Evolutionary conservation across 1,284 basidiomycete species (phyloP), one percentile per base, ranked within the genome.

Genomic region (Ustilago esculenta): DNA sequence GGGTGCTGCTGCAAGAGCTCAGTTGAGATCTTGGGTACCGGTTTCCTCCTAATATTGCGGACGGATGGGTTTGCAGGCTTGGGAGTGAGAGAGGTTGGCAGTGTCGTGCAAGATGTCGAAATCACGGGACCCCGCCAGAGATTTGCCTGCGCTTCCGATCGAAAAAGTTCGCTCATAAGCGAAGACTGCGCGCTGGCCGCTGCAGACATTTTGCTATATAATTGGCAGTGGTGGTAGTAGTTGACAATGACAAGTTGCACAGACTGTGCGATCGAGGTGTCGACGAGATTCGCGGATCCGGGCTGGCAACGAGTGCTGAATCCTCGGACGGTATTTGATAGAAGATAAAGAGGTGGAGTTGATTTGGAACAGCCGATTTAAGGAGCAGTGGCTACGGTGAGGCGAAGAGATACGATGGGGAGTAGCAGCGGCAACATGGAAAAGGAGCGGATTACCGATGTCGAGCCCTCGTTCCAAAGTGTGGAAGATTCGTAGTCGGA

Each of bases 1-100:
- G 40, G 12, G 3, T 24, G 6, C 14, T 41, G 36, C 6, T 42
- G 33, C 24, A 63, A 36, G 12, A 56, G 59, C 17, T 63, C 59
- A 20, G 47, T 15, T 9, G 59, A 51, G 18, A 63, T 43, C 10
- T 24, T 27, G 5, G 59, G 59, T 2, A 46, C 48, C 1, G 59
- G 59, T 21, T 63, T 63, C 10, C 59, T 45, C 47, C 39, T 56
- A 43, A 63, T 45, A 15, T 17, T 42, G 5, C 53, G 59, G 4
- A 34, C 20, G 1, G 29, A 44, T 18, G 59, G 27, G 29, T 46
- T 24, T 27, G 45, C 42, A 21, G 52, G 15, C 29, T 24, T 56
- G 46, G n/a, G 6, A 7, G n/a, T 42, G 24, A 18, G 17, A 4
- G 24, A 21, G 4, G 43, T 47, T 2, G 46, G 35, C 7, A 40